Conservation (phyloP, 2,329 filamentous ascomycete genomes). For the Hymenoscyphus infarciens region DNA sequence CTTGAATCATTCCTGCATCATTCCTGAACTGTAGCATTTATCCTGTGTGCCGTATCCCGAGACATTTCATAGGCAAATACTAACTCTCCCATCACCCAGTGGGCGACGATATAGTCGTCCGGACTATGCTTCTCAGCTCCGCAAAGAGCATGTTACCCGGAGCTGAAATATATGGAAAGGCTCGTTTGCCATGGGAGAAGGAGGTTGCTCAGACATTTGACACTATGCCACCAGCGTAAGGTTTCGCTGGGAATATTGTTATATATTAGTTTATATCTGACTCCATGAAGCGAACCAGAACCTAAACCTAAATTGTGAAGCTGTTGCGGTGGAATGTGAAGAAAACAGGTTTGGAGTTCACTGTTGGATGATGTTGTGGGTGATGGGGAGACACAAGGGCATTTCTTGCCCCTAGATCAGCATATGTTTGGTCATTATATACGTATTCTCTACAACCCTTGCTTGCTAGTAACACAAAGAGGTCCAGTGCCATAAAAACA, state of each 20-base stretch:
- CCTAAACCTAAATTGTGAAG: conserved; percentile 8
- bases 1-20: too few species aligned
- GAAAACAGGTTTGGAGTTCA: neutral
- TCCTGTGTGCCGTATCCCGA: too few species aligned
- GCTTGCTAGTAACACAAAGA: conserved; percentile 32
- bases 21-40: too few species aligned
- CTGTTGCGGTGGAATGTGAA: neutral
- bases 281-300: conserved; percentile 1
- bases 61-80: too few species aligned
- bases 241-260: neutral
- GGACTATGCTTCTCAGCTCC: conserved; percentile 48
- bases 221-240: conserved; percentile 39
- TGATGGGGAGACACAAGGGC: neutral
- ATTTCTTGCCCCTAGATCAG: conserved; percentile 14
- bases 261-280: neutral
- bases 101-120: conserved; percentile 49
- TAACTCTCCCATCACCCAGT: too few species aligned
- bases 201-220: conserved; percentile 47
- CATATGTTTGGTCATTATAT: conserved; percentile 26
- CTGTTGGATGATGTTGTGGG: neutral
- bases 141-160: conserved; percentile 45
- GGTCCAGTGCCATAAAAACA: conserved; percentile 18
- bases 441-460: conserved; percentile 27
- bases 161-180: conserved; percentile 54
- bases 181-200: conserved; percentile 48